Conservation (phyloP, 768 basidiomycete genomes). For the Neoboletus brunneissimus region DNA sequence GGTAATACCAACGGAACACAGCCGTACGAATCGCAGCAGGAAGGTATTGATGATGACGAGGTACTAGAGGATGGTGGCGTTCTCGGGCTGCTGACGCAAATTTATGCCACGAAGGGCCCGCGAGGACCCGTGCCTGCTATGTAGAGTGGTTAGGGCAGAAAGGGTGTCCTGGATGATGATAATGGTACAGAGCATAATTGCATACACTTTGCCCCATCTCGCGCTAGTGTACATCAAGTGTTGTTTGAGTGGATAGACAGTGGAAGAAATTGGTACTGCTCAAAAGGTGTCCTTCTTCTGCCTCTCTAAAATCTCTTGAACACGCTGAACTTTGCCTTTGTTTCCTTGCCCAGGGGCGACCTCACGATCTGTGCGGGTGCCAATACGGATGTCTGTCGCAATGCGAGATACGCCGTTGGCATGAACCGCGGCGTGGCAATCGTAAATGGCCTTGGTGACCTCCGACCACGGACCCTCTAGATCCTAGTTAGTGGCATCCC, state of each 20-base stretch:
- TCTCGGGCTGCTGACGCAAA: slow-evolving; percentile 81
- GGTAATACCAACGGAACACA: slow-evolving; percentile 45
- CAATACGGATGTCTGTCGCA: slow-evolving; percentile 93
- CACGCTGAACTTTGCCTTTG: slow-evolving; percentile 73
- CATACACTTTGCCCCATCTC: background rate
- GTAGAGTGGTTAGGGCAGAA: slow-evolving; percentile 14
- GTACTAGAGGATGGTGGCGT: slow-evolving; percentile 77
- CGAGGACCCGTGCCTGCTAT: slow-evolving; percentile 47
- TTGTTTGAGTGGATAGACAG: background rate
- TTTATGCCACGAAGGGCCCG: slow-evolving; percentile 62
- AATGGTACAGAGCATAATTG: background rate
- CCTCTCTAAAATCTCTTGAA: slow-evolving; percentile 70
- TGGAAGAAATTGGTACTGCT: background rate
- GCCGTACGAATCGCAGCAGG: slow-evolving; percentile 39
- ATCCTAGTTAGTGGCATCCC: background rate
- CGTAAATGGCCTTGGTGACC: slow-evolving; percentile 85
- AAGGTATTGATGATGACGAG: slow-evolving; percentile 59
- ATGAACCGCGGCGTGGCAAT: slow-evolving; percentile 87
- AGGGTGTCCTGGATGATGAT: background rate
- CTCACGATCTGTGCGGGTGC: slow-evolving; percentile 76
- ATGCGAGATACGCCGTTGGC: slow-evolving; percentile 69
- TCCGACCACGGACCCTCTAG: slow-evolving; percentile 80
- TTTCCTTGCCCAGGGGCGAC: slow-evolving; percentile 69
- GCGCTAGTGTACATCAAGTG: background rate
- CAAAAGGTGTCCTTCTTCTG: slow-evolving; percentile 7